phyloP scores from a whole-genome alignment of 768 basidiomycete genomes.

The Leucocoprinus birnbaumii region DNA sequence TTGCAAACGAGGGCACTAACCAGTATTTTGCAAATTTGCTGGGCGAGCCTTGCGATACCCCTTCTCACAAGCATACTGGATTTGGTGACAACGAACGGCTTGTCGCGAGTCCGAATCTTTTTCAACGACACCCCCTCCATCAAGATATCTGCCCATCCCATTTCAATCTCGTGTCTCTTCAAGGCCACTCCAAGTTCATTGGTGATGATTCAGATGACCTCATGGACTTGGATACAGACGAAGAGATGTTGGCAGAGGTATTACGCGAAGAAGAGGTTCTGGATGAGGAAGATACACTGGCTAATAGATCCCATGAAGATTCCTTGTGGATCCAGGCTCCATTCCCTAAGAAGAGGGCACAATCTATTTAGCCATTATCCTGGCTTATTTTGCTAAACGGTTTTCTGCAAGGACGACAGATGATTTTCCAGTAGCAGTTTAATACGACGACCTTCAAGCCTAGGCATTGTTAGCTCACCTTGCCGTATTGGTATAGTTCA shows the following conservation, averaged over 20 bases:
- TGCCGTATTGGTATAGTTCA: too few relatives aligned
- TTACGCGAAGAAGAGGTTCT: constrained; percentile 39
- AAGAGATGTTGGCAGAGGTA: constrained; percentile 27
- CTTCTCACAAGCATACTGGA: constrained; percentile 15
- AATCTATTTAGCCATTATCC: constrained; percentile 33
- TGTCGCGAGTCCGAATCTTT: not conserved
- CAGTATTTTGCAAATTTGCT: constrained; percentile 38
- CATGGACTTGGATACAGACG: constrained; percentile 23
- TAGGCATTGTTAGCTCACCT: too few relatives aligned
- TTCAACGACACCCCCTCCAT: constrained; percentile 3
- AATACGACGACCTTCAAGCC: too few relatives aligned
- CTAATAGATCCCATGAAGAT: constrained; percentile 33
- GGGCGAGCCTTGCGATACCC: constrained; percentile 8
- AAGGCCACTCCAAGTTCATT: not conserved
- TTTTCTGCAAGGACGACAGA: too few relatives aligned
- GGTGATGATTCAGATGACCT: not conserved
- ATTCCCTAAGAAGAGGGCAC: constrained; percentile 15
- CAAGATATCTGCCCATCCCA: constrained; percentile 3
- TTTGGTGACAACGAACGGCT: constrained; percentile 13
- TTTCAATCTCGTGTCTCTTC: not conserved
- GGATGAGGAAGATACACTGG: constrained; percentile 32
- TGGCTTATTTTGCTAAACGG: constrained; percentile 29
- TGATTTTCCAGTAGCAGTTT: too few relatives aligned
- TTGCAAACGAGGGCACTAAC: constrained; percentile 31
- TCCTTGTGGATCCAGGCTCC: constrained; percentile 32